Evolutionary conservation across 331 rosid species (phyloP).

Genomic region (Telfairia occidentalis): DNA sequence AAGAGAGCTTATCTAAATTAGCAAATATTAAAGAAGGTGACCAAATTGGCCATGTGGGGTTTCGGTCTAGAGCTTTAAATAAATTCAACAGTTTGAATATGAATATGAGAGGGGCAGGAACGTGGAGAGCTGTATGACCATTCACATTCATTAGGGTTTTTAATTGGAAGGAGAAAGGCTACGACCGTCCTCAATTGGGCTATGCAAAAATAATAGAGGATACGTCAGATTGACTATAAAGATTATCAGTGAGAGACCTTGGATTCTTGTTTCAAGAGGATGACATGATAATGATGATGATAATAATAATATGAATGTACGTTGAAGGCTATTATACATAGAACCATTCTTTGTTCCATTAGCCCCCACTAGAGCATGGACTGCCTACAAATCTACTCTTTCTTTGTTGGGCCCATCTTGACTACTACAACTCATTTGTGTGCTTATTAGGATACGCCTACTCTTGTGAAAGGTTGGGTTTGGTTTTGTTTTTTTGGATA

Average conservation of each 20-base stretch:
- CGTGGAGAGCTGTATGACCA: background rate
- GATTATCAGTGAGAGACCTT: background rate
- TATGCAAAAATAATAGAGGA: constrained; percentile 4
- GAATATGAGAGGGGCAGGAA: background rate
- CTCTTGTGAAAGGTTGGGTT: background rate
- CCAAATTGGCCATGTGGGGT: background rate
- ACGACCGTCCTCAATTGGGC: background rate
- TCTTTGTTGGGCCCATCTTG: background rate
- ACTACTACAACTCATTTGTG: background rate
- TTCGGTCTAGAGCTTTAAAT: background rate
- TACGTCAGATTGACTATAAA: constrained; percentile 1
- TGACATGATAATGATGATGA: background rate
- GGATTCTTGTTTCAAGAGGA: background rate
- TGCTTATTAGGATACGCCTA: background rate
- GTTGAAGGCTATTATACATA: background rate
- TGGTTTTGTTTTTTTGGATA: background rate
- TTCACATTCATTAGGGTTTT: background rate
- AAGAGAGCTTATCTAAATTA: too few species aligned
- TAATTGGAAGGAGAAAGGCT: background rate
- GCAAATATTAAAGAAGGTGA: background rate
- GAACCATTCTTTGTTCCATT: background rate
- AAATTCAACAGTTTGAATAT: background rate
- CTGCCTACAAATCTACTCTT: background rate
- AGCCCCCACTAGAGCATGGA: background rate
- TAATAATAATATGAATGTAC: background rate